phyloP scores from a whole-genome alignment of 2,329 filamentous ascomycete genomes.

The Coniochaeta hoffmannii region DNA sequence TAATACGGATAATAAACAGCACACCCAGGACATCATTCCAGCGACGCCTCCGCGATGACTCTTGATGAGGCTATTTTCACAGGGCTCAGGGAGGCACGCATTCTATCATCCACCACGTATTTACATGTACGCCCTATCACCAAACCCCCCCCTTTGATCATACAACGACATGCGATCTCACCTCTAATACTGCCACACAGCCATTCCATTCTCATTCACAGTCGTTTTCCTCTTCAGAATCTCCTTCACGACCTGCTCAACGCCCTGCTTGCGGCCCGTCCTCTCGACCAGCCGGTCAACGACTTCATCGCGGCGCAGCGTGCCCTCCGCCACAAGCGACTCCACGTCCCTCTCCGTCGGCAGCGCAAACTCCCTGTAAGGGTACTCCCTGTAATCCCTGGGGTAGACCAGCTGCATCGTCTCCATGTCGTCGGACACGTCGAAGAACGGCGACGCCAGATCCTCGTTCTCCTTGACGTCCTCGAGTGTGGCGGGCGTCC shows the following conservation, averaged over 20 bases:
- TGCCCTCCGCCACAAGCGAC: conserved; percentile 30
- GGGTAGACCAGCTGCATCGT: conserved; percentile 55
- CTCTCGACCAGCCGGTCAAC: conserved; percentile 53
- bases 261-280: conserved; percentile 59
- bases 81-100: neutral
- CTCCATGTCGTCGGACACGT: conserved; percentile 31
- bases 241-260: conserved; percentile 60
- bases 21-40: neutral
- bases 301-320: conserved; percentile 46
- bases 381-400: conserved; percentile 64
- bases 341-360: conserved; percentile 62
- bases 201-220: conserved; percentile 15
- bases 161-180: neutral
- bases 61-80: conserved; percentile 4
- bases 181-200: conserved; percentile 18
- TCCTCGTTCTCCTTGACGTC: conserved; percentile 49
- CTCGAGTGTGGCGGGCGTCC: conserved; percentile 68
- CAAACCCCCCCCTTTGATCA: neutral
- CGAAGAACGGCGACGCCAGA: conserved; percentile 64
- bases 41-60: too few species aligned
- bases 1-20: neutral
- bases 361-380: conserved; percentile 61
- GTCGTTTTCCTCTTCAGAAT: conserved; percentile 58
- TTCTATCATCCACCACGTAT: neutral
- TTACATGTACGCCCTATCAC: neutral